Base-by-base conservation (phyloP, 2,329 filamentous ascomycete species). In the Paraphaeosphaeria minitans region DNA sequence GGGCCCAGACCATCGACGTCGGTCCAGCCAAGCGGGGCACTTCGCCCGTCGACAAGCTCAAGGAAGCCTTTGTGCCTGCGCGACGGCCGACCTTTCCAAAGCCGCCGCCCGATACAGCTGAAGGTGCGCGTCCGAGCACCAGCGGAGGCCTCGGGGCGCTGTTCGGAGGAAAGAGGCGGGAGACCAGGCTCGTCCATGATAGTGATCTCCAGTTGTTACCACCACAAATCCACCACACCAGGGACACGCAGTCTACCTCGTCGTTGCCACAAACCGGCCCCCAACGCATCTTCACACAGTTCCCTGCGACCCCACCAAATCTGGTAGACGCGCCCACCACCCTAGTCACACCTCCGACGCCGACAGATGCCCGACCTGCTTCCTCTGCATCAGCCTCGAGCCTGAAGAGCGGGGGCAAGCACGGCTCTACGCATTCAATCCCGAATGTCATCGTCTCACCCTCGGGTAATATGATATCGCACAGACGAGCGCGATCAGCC, bases 401-500 rank as follows among this genome's bases (percentile, higher is more conserved):
- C 53, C 65, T 65, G n/a, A 73, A 66, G 51, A 60, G 61, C 27
- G 63, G 57, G n/a, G 33, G 58, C 16, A 72, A 69, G 58, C 66
- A 73, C 63, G 63, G 29, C 50, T 68, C 63, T 56, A 78, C 53
- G 69, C 76, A 64, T 70, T 78, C 63, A 74, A 81, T 58, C 75
- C 78, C 62, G 71, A 82, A 69, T 82, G 84, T 88, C 61, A 83
- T 84, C 43, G 82, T 86, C 47, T 87, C 88, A 64, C 81, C 85
- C 39, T 84, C 87, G 65, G 87, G 86, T 69, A 89, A 85, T 70
- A 91, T 91, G 86, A 91, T 88, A 78, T 86, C 88, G 58, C 90
- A 93, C 83, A 87, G 81, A 80, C 81, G 86, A 39, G 82, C 82
- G 58, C 82, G 85, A 66, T 88, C 86, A 64, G 80, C 83, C 56